Base-by-base conservation (phyloP, 768 basidiomycete species). In the Pulveroboletus sp. region DNA sequence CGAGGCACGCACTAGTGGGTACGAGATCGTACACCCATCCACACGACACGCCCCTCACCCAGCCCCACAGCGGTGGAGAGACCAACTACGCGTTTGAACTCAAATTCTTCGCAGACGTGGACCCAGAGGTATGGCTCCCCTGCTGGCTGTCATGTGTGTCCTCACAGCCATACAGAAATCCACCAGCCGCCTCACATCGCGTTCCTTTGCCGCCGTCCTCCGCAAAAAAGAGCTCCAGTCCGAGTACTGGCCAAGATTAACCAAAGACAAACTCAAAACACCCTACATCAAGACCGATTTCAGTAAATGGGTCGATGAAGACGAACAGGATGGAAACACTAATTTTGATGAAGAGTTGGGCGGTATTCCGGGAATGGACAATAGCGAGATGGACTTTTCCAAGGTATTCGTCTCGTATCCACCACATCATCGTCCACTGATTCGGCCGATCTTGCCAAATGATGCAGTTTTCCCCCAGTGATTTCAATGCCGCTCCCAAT, bases 281-380 rank as follows among this genome's bases (percentile, higher is more conserved):
- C 74, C 83, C 49, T 94, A 81, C 71, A 73, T 97, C 69, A 97
- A 97, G 79, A 97, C 93, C 38, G 91, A 97, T 69, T 97, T 97
- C 67, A 75, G 75, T 56, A 95, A 90, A 73, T 97, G 94, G 94
- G 87, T 88, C 35, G 94, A 97, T 62, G 94, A 97, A 73, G 95
- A 97, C 64, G 94, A 98, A 66, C 95, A 97, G 71, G 87, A 90
- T 34, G 87, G 76, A 43, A 78, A 70, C 20, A 57, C 67, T 2
- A 62, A 54, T 9, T 50, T 72, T n/a, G 65, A 69, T 2, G 82
- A 84, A 3, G 51, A 62, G 5, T 52, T 64, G 36, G 69, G 69
- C 34, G 72, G 65, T 20, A 66, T 69, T 48, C 62, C 65, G 21
- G 77, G 74, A 19, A 73, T 76, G 68, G 73, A 69, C 8, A 29